Evolutionary conservation across 1,284 basidiomycete species (phyloP), one percentile per base, ranked within the genome.

Genomic region (Tilletia setariae): DNA sequence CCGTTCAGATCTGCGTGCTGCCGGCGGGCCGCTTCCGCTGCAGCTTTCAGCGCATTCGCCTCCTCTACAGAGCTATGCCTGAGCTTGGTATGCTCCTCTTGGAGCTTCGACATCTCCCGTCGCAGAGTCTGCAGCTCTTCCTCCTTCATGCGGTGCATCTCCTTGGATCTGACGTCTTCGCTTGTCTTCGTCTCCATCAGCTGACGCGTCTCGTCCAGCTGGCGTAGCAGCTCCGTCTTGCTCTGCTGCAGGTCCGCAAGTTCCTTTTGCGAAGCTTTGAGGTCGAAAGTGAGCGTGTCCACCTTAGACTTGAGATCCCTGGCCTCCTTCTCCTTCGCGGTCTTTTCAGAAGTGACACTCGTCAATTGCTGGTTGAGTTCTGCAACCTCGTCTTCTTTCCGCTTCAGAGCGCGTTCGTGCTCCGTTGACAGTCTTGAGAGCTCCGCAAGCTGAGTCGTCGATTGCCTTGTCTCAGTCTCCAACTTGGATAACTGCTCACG

Each of bases 91-190:
- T 79, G 68, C 74, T 80, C 65, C 65, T 66, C 67, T 78, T 80
- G 53, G 71, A 77, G 66, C 81, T 79, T 76, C 43, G 83, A 79
- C 43, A 88, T 87, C 78, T 93, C 89, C 11, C 83, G 83, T n/a
- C 94, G 89, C 11, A 97, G 85, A 32, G 88, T 86, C 0, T 84
- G 83, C 21, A 96, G 87, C 82, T 98, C 94, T 56, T 89, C 87
- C 74, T 95, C 93, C 79, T 90, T 91, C 84, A 91, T 91, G 82
- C 90, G 90, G 83, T 93, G 92, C 1, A 89, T 91, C 81, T 96
- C 92, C 63, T 87, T 88, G 28, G 91, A 88, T 68, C 90, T 90
- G 42, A 88, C 90, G 78, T 94, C 93, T 80, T 96, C 94, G 23
- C 89, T 90, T 0, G 89, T 88, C 83, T 94, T 95, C 4, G 91